Conservation (phyloP, 192 early-diverging fungal genomes). For the Backusella tuberculispora region DNA sequence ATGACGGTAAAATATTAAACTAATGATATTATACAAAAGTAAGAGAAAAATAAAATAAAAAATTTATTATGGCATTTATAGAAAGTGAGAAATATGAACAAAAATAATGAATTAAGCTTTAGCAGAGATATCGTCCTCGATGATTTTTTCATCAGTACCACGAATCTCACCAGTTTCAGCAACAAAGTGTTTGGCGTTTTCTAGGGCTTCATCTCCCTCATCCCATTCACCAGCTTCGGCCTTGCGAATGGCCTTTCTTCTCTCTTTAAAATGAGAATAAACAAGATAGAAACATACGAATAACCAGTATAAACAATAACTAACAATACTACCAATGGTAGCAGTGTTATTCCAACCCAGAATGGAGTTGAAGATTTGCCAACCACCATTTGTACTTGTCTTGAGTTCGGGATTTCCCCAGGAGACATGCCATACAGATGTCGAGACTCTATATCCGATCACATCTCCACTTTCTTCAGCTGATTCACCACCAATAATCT, state of each 20-base stretch:
- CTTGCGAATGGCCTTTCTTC: constrained; percentile 18
- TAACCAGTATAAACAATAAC: constrained; percentile 86
- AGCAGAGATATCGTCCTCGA: not conserved
- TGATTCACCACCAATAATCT: constrained; percentile 65
- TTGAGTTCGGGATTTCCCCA: constrained; percentile 54
- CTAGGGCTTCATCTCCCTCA: constrained; percentile 30
- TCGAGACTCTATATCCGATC: constrained; percentile 38
- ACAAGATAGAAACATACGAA: constrained; percentile 53
- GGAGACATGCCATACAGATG: constrained; percentile 39
- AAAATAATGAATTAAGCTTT: not conserved
- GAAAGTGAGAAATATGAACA: not conserved
- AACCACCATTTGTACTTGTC: constrained; percentile 56
- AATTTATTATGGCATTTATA: not conserved
- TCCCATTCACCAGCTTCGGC: constrained; percentile 21
- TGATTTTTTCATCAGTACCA: not conserved
- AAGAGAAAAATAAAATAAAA: not conserved
- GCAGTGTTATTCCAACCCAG: constrained; percentile 78
- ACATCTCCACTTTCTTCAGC: constrained; percentile 47
- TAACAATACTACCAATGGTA: constrained; percentile 71
- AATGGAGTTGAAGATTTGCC: constrained; percentile 73
- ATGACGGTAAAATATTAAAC: not conserved
- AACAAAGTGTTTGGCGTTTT: constrained; percentile 28
- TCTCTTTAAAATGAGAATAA: constrained; percentile 46
- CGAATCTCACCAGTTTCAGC: constrained; percentile 24
- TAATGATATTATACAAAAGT: constrained; percentile 5